These are phyloP conservation scores for Pinus tabuliformis DNA, from an alignment of 75 land plant genomes.

Conservation along the genomic window DNA sequence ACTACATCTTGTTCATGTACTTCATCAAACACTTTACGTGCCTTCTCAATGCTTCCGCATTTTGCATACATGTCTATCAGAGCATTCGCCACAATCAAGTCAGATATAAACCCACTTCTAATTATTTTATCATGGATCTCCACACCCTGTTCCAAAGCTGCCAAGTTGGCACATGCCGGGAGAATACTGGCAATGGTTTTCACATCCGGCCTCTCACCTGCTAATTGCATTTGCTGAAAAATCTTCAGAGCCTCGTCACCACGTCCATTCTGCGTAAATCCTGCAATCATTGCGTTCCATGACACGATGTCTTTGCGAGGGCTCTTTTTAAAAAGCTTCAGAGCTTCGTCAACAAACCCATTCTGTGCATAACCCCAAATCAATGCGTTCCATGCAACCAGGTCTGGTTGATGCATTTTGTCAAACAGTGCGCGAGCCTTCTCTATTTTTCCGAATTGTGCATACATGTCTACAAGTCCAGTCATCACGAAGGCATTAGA, in stretches of 20 bases:
- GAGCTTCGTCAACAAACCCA: not conserved
- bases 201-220: constrained; percentile 1
- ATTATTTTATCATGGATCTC: constrained; percentile 9
- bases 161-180: constrained; percentile 11
- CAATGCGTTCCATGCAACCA: constrained; percentile 7
- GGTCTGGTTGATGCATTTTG: constrained; percentile 1
- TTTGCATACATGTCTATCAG: constrained; percentile 19
- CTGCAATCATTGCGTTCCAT: constrained; percentile 1
- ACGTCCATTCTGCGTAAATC: constrained; percentile 12
- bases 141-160: constrained; percentile 11
- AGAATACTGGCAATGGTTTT: constrained; percentile 7
- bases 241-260: constrained; percentile 3
- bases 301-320: not conserved
- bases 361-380: not conserved
- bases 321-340: not conserved
- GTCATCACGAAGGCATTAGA: not conserved
- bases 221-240: constrained; percentile 3
- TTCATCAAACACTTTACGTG: constrained; percentile 7
- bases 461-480: constrained; percentile 5
- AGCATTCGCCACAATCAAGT: not conserved
- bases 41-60: constrained; percentile 6
- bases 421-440: constrained; percentile 6
- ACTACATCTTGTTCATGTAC: constrained; percentile 8
- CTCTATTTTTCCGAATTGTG: not conserved
- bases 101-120: not conserved